Conservation (phyloP, 441 rosid species). For the Populus hybrid region DNA sequence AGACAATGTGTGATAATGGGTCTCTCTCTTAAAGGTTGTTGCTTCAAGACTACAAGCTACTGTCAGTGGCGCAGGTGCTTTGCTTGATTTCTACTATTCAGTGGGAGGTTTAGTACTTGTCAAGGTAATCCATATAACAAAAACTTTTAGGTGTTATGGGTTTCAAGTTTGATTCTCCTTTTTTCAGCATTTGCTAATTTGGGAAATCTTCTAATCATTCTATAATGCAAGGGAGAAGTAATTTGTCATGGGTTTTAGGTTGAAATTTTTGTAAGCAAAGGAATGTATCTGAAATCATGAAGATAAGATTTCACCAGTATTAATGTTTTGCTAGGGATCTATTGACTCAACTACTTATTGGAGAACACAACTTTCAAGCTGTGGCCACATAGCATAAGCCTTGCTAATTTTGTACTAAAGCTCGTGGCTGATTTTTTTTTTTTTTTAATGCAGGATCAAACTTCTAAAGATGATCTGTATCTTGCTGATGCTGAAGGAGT, state of each 20-base stretch:
- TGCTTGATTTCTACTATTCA: constrained; percentile 76
- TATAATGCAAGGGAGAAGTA: not conserved
- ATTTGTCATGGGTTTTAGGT: not conserved
- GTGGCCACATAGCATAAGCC: not conserved
- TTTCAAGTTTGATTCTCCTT: not conserved
- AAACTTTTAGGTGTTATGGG: not conserved
- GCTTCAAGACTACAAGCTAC: constrained; percentile 60
- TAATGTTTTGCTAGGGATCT: not conserved
- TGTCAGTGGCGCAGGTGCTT: constrained; percentile 52
- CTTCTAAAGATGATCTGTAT: constrained; percentile 51
- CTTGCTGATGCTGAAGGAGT: constrained; percentile 73
- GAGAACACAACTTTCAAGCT: not conserved
- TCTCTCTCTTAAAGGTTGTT: constrained; percentile 38
- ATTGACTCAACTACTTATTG: not conserved
- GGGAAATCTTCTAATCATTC: not conserved
- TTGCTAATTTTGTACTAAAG: not conserved
- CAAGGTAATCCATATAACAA: constrained; percentile 51
- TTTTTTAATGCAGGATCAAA: constrained; percentile 49
- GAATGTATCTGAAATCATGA: not conserved
- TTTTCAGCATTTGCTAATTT: not conserved
- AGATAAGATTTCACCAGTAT: not conserved
- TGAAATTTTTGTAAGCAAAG: not conserved
- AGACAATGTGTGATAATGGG: not conserved
- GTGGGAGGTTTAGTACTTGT: constrained; percentile 63
- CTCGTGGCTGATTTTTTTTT: constrained; percentile 4